Conservation (phyloP, 2,329 filamentous ascomycete species). For the Hypoxylon sp. region DNA sequence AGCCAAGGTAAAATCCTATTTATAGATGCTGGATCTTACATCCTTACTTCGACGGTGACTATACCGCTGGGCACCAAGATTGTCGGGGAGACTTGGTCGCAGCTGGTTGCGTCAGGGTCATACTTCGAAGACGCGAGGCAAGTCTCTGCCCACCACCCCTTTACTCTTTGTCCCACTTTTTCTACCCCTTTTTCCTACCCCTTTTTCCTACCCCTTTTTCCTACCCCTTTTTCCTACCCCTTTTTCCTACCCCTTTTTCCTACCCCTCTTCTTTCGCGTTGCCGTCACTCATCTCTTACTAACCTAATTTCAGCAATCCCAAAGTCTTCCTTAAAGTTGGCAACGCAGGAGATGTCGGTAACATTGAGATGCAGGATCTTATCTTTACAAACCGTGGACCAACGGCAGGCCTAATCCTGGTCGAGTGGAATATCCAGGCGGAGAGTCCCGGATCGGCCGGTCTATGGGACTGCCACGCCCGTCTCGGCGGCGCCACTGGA, state of each 20-base stretch:
- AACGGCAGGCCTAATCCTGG: slow-evolving; percentile 76
- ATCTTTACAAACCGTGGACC: slow-evolving; percentile 76
- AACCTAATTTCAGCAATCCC: slow-evolving; percentile 61
- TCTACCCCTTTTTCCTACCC: too few relatives aligned
- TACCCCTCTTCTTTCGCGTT: too few relatives aligned
- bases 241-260: too few relatives aligned
- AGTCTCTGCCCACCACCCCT: too few relatives aligned
- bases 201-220: too few relatives aligned
- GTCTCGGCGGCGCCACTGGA: slow-evolving; percentile 69
- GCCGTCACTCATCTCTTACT: too few relatives aligned
- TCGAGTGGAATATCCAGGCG: slow-evolving; percentile 77
- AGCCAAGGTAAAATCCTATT: too few relatives aligned
- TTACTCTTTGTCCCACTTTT: too few relatives aligned
- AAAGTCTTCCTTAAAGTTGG: slow-evolving; percentile 76
- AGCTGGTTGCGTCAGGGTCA: slow-evolving; percentile 72
- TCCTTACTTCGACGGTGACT: slow-evolving; percentile 53
- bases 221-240: too few relatives aligned
- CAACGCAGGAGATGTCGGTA: slow-evolving; percentile 70
- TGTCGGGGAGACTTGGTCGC: slow-evolving; percentile 78
- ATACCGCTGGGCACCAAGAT: slow-evolving; percentile 75
- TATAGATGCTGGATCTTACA: slow-evolving; percentile 45
- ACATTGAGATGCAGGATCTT: slow-evolving; percentile 78
- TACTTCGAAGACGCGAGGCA: slow-evolving; percentile 69
- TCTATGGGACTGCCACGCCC: slow-evolving; percentile 67
- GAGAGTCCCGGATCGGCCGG: slow-evolving; percentile 59